Evolutionary conservation across 108 stramenopile species (phyloP), one percentile per base, ranked within the genome.

Genomic region (Ochromonas danica): DNA sequence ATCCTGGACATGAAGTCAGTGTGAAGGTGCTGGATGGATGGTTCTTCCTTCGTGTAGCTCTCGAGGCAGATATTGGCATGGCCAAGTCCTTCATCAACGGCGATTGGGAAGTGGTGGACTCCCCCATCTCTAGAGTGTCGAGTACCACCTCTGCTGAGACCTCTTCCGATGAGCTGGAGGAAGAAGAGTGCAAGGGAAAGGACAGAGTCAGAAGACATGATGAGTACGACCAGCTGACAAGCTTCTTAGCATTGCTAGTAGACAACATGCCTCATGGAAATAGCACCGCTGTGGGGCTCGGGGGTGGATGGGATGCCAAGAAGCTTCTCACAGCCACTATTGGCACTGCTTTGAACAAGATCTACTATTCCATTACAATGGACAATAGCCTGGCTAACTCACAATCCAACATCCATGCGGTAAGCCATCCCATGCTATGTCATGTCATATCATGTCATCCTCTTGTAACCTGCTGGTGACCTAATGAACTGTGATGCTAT

Each of bases 1-100:
- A 39, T 61, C 10, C 82, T 80, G 65, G 90, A 88, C 30, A 89
- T 17, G 51, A 57, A 10, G 51, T 95, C n/a, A 89, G 89, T 0
- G 63, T 93, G 0, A 86, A 92, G 17, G 89, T 96, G 42, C 94
- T 92, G 78, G 89, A 94, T 78, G 89, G 90, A 79, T 92, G 92
- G 93, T 92, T 94, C 85, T 96, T 96, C 85, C 93, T 95, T 40
- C 91, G 93, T 78, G 84, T 92, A 61, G 95, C 93, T 0, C 82
- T 91, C 61, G 93, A 93, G 72, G 93, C 89, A 79, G 95, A 96
- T 83, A 83, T 96, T 77, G 95, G 95, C 28, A 80, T 96, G 70
- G 93, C 94, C 0, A 86, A 92, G 62, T 91, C 92, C 0, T 96
- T 94, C 85, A 89, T 94, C 90, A 90, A 90, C 3, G 95, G 95